These are phyloP conservation scores for Auriscalpium microsporum DNA, from an alignment of 768 basidiomycete species.

Conservation along the genomic window DNA sequence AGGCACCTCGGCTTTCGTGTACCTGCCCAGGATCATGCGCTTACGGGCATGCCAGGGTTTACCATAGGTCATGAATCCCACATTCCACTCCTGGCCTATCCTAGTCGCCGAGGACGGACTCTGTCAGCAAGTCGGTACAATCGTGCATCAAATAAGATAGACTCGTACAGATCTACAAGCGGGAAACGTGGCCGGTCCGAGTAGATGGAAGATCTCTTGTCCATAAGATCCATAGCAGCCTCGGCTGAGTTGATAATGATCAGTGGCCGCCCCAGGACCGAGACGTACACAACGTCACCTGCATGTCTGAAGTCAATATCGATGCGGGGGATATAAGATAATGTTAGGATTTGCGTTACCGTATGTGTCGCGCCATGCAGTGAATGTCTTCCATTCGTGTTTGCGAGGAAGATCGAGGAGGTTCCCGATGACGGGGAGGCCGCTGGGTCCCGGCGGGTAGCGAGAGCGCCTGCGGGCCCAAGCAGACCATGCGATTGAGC, in stretches of 20 bases:
- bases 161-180: background rate
- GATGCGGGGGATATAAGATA: background rate
- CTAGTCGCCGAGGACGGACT: background rate
- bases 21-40: background rate
- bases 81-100: background rate
- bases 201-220: slow-evolving; percentile 44
- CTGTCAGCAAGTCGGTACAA: no score
- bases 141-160: no score
- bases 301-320: background rate
- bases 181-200: background rate
- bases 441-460: slow-evolving; percentile 1
- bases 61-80: background rate
- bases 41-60: background rate
- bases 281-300: slow-evolving; percentile 11
- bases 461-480: background rate
- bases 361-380: background rate
- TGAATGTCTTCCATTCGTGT: background rate
- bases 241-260: slow-evolving; percentile 40
- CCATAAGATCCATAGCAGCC: slow-evolving; percentile 39
- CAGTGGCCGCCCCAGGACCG: slow-evolving; percentile 36
- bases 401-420: background rate
- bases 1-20: background rate
- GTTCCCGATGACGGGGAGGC: background rate
- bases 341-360: background rate
- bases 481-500: no score